Evolutionary conservation across 345 rosid species (phyloP), one percentile per base, ranked within the genome.

Genomic region (Cardiospermum halicacabum): DNA sequence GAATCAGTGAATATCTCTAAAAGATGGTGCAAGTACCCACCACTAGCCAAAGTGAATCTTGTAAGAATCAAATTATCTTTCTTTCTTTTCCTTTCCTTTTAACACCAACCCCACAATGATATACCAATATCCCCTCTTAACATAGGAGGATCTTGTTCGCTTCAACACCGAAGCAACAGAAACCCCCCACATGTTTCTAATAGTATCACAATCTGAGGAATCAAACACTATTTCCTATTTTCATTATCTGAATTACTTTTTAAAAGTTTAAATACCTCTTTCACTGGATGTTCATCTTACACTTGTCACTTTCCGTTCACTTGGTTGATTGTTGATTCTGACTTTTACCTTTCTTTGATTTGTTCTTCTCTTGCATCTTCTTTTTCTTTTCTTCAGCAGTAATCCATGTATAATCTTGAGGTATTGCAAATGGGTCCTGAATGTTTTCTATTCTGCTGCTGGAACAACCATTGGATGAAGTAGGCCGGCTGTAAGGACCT

Each of bases 281-380:
- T 64, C 69, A 69, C 72, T 16, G 49, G 58, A 58, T 39, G 34
- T 56, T 64, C 60, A 56, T 64, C 60, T 69, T 66, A 28, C 56
- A 42, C 53, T 56, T 40, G 25, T n/a, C n/a, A n/a, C n/a, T n/a
- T n/a, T n/a, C n/a, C 3, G 67, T 50, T 0, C n/a, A 51, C 40
- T 53, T 79, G 63, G 76, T 73, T 70, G 74, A 71, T 57, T 80
- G 76, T 73, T 75, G 74, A 74, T 57, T 80, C 72, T 81, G 83
- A 56, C 58, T 81, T 75, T 73, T 86, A 34, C 82, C 84, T 68
- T 78, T 88, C 80, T 81, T 88, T 15, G 84, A 75, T 77, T 80
- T 90, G 79, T 72, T 84, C 78, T 91, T 94, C 72, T 91, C 97
- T 72, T 85, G 97, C 80, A 86, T 84, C 88, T 84, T 94, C 88